Base-by-base conservation (phyloP, 805 yeast genomes). In the Starmerella apis region DNA sequence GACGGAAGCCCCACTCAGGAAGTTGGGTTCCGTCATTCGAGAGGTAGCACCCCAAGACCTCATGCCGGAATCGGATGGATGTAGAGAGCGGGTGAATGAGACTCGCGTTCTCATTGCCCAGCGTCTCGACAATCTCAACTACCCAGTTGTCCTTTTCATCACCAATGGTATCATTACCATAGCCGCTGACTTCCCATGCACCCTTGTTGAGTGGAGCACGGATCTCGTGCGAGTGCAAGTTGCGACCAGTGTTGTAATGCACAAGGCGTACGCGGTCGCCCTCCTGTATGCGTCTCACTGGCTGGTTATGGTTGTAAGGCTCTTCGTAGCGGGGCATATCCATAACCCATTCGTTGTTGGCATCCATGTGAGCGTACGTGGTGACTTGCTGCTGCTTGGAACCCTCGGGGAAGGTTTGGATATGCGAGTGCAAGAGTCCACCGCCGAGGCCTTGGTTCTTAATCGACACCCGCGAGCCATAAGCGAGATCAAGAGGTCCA, bases 1-100 rank as follows among this genome's bases (percentile, higher is more conserved):
- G 99, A 64, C 86, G 78, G 76, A 90, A 84, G 1, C 83, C 98
- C 99, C 99, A 92, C 14, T 86, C 96, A 18, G 99, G 98, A 52
- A 92, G 76, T 38, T 78, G 64, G 51, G 76, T 80, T 61, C 85
- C 95, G 59, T 81, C 75, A 61, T 96, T 83, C 94, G 95, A 88
- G 78, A 92, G 76, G 18, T 95, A 90, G 41, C 94, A 97, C 45
- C 83, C 77, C 1, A 96, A 85, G 49, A 83, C 87, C 22, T 79
- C 81, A 64, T 92, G 97, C 52, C 87, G 69, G 22, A 92, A 61
- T 60, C 80, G 81, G 62, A 92, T 68, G 10, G 75, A 68, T 3
- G 85, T 76, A 5, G 80, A 82, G 63, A 81, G 80, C 3, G 95
- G 80, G 66, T 80, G 81, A 55, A 86, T 69, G 13, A 69, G 59